These are phyloP conservation scores for Rhynchospora tenuis DNA, from an alignment of 176 grass and related monocot genomes.

Conservation along the genomic window DNA sequence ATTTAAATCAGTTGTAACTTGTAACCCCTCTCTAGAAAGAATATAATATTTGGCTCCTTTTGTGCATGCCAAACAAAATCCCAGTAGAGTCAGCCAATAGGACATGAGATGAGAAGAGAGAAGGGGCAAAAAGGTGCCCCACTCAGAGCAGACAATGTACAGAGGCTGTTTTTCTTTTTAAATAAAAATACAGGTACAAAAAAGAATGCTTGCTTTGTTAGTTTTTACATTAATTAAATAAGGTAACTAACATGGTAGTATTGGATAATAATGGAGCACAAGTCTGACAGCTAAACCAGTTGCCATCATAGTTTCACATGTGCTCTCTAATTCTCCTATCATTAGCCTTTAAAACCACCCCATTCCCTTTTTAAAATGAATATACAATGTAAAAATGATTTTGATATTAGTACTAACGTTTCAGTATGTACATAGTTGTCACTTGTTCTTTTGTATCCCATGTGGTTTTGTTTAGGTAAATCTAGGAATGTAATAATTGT, in stretches of 20 bases:
- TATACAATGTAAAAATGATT: background rate
- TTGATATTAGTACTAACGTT: background rate
- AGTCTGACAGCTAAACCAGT: conserved; percentile 12
- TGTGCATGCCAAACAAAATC: conserved; percentile 52
- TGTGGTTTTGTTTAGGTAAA: conserved; percentile 11
- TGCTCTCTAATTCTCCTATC: conserved; percentile 12
- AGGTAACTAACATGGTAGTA: background rate
- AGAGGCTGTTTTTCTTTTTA: background rate
- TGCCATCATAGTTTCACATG: conserved; percentile 22
- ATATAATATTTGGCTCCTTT: conserved; percentile 36
- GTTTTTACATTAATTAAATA: background rate
- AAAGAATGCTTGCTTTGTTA: background rate
- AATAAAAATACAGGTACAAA: background rate
- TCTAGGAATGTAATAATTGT: background rate
- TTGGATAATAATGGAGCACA: conserved; percentile 21
- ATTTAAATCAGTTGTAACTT: conserved; percentile 17
- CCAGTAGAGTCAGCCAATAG: conserved; percentile 29
- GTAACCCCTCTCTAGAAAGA: conserved; percentile 15
- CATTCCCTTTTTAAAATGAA: background rate
- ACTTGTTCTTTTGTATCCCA: background rate
- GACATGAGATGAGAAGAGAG: conserved; percentile 24
- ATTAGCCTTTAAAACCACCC: background rate
- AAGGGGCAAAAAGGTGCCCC: conserved; percentile 35
- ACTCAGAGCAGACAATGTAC: conserved; percentile 38
- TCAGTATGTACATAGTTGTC: background rate